Base-by-base conservation (phyloP, 768 basidiomycete genomes). In the Galerina sulciceps region DNA sequence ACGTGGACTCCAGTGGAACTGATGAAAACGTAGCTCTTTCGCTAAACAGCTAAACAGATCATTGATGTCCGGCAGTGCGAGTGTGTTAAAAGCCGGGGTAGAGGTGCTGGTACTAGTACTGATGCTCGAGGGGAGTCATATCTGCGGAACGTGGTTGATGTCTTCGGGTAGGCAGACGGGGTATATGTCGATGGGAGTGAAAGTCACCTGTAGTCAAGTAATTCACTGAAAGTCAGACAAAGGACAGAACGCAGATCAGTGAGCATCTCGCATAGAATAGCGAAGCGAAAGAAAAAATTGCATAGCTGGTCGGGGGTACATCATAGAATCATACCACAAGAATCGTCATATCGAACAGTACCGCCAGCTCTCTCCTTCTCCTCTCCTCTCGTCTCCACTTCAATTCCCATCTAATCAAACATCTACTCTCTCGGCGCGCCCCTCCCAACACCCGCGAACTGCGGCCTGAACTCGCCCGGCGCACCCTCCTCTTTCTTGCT, bases 381-480 rank as follows among this genome's bases (percentile, higher is more conserved):
- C 8, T 8, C 26, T 31, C 26, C 26, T 31, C 26, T 8, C 8
- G 5, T 5, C 26, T 31, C 26, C 26, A 31, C n/a, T n/a, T n/a
- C n/a, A n/a, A n/a, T n/a, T n/a, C n/a, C n/a, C n/a, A n/a, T n/a
- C n/a, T n/a, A n/a, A n/a, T n/a, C n/a, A n/a, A n/a, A n/a, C n/a
- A 55, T 70, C 76, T 75, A 88, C 76, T 87, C 88, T 75, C 90
- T 82, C 61, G 93, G 89, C 55, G 82, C 88, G 76, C 94, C 94
- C 68, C 94, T 87, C 56, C 94, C 94, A 67, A 95, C 90, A 75
- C 92, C 91, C 69, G 87, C 83, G 72, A 91, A 97, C 70, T 89
- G 84, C 65, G 96, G 95, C 76, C 89, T 83, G 85, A 85, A 99
- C 73, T 95, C 92, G 58, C 87, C 90, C 57, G 91, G 90, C 26